Base-by-base conservation (phyloP, 352 stramenopile genomes). In the Vaucheria bursata region DNA sequence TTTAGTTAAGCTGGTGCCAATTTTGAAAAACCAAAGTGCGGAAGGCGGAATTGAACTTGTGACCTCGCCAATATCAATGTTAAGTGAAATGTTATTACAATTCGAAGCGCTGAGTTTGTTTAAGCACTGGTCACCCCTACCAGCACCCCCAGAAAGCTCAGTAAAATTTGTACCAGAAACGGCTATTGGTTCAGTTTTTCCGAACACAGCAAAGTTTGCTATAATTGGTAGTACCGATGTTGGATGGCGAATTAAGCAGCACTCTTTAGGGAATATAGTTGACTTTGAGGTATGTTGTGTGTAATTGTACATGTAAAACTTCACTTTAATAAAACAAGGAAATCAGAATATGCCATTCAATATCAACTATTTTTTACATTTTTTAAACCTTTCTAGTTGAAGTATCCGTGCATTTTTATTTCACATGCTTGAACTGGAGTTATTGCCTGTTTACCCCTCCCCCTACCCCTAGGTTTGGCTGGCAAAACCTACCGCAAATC, bases 61-160 rank as follows among this genome's bases (percentile, higher is more conserved):
- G 35, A 59, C 71, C n/a, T 64, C 68, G 31, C 78, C 78, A 31
- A 80, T 83, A 29, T 53, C 36, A n/a, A 50, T 79, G 78, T 73
- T 83, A 50, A 73, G 72, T 31, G 38, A 78, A 6, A 68, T 83
- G 71, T 65, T 83, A 12, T 64, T 74, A 67, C 64, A 67, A 1
- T 83, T 83, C 40, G 71, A 74, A n/a, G 53, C 49, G 3, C 73
- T 70, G 18, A 75, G 64, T 37, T 29, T 83, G 71, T 68, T 83
- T 73, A 73, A 49, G 64, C 78, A 83, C 50, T 83, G 78, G 78
- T 75, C 71, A 40, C 78, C 78, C 39, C 73, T 74, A 65, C 78
- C 78, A 31, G 39, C 52, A 68, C 36, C 77, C 25, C 78, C 78
- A 12, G 78, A 83, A 32, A 72, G 37, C 25, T 53, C 32, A 40